Evolutionary conservation across 305 asterid species (phyloP).

Genomic region (Fraxinus baroniana): DNA sequence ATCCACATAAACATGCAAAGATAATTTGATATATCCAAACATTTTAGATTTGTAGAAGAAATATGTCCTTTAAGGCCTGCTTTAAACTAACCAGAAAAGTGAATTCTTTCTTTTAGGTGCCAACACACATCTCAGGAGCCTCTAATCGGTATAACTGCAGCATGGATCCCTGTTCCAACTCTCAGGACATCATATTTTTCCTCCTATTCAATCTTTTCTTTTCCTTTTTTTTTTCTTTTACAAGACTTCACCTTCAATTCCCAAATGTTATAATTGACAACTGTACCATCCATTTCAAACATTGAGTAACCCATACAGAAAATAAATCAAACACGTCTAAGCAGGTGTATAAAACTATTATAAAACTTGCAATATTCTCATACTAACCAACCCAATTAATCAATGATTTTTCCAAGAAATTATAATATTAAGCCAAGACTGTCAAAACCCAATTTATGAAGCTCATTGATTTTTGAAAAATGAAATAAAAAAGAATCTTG

Average conservation of each 20-base stretch:
- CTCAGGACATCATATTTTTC: background rate
- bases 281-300: background rate
- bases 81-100: background rate
- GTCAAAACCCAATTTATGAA: background rate
- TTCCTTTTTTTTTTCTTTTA: background rate
- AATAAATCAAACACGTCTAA: background rate
- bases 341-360: slow-evolving; percentile 8
- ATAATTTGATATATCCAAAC: background rate
- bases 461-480: background rate
- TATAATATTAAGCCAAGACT: slow-evolving; percentile 8
- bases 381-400: background rate
- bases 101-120: background rate
- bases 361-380: background rate
- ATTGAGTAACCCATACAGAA: background rate
- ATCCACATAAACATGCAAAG: background rate
- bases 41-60: background rate
- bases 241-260: background rate
- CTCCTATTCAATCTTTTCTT: background rate
- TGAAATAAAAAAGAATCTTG: slow-evolving; percentile 11
- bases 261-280: background rate
- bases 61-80: background rate
- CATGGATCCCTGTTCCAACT: background rate
- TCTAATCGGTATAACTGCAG: background rate
- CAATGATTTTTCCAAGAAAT: background rate
- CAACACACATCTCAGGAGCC: background rate